These are phyloP conservation scores for Colletotrichum scovillei DNA, from an alignment of 2,329 filamentous ascomycete species.

Conservation along the genomic window DNA sequence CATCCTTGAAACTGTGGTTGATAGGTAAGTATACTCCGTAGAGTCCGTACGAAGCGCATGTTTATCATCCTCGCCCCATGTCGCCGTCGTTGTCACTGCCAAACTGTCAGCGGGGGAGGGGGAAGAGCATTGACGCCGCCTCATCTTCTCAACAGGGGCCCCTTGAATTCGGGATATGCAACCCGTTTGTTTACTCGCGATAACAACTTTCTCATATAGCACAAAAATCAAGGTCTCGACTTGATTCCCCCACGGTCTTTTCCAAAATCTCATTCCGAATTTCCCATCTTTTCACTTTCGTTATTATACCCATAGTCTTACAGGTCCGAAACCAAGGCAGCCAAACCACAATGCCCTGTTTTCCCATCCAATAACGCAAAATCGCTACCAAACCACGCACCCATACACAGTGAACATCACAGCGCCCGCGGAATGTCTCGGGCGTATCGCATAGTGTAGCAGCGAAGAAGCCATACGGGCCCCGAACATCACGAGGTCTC, in stretches of 20 bases:
- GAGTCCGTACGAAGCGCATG: not conserved
- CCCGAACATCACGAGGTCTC: constrained; percentile 11
- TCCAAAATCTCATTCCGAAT: not conserved
- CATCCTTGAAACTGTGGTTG: not conserved
- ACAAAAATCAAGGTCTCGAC: not conserved
- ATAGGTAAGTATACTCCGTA: no score
- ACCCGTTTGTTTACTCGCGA: not conserved
- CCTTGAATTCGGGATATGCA: not conserved
- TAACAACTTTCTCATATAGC: constrained; percentile 1
- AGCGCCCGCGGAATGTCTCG: constrained; percentile 1
- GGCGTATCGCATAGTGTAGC: not conserved
- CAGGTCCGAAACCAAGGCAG: not conserved
- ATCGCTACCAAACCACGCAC: not conserved
- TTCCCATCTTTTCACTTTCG: not conserved
- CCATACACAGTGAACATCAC: not conserved
- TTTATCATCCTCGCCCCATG: not conserved
- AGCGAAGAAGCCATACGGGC: not conserved
- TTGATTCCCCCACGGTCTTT: not conserved
- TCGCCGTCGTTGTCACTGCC: not conserved
- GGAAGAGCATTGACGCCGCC: not conserved
- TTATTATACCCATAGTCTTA: not conserved
- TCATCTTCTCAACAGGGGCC: not conserved
- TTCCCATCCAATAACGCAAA: not conserved
- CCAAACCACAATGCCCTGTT: not conserved
- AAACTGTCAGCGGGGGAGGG: no score